These are phyloP conservation scores for Hanseniaspora occidentalis DNA, from an alignment of 805 yeast genomes.

Conservation along the genomic window DNA sequence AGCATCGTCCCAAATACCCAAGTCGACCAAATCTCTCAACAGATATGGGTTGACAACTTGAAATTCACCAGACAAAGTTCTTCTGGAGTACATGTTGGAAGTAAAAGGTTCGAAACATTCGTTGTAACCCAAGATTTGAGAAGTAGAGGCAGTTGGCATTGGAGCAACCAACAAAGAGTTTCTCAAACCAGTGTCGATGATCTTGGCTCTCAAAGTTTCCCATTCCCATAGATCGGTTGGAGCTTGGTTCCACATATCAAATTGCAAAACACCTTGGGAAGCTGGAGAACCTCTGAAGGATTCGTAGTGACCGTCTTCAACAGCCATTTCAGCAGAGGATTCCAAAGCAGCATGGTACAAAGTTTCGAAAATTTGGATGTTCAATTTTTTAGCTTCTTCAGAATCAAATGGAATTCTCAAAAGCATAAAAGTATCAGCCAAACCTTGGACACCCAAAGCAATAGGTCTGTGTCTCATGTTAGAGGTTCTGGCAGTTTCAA, in stretches of 20 bases:
- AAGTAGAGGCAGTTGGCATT: conserved; percentile 98
- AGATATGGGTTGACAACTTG: conserved; percentile 85
- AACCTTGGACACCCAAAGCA: conserved; percentile 97
- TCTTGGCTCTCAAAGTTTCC: conserved; percentile 51
- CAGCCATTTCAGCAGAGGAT: conserved; percentile 73
- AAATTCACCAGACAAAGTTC: conserved; percentile 88
- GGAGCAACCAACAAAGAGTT: conserved; percentile 86
- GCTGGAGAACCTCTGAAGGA: conserved; percentile 81
- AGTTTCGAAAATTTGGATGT: conserved; percentile 84
- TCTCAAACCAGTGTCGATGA: conserved; percentile 58
- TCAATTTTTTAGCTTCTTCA: conserved; percentile 58
- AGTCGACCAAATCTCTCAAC: conserved; percentile 64
- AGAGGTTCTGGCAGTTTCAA: conserved; percentile 58
- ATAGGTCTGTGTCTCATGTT: conserved; percentile 82
- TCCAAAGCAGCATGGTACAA: conserved; percentile 90
- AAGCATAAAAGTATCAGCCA: conserved; percentile 78
- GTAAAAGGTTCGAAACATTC: conserved; percentile 97
- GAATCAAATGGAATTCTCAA: conserved; percentile 83
- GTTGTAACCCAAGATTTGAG: conserved; percentile 85
- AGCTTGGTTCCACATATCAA: conserved; percentile 71
- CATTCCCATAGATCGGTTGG: conserved; percentile 84
- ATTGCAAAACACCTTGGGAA: conserved; percentile 73
- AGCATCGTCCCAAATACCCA: conserved; percentile 72
- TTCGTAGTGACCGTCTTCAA: conserved; percentile 53
- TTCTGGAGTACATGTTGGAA: conserved; percentile 79